phyloP scores from a whole-genome alignment of 1,139 yeast genomes.

The Geotrichum restrictum region DNA sequence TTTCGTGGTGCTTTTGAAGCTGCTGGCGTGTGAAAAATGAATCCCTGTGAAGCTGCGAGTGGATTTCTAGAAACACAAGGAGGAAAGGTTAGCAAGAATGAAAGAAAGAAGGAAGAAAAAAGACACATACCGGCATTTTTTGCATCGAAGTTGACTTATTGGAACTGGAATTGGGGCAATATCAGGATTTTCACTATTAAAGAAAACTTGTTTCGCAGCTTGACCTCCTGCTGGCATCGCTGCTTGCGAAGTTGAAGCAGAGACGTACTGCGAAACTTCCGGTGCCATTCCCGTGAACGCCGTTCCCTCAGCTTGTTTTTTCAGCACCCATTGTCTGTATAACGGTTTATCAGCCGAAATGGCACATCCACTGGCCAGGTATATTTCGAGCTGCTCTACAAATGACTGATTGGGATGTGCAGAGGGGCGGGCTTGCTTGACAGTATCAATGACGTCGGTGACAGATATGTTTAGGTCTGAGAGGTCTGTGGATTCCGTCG shows the following conservation, averaged over 20 bases:
- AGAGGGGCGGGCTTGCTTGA: slow-evolving; percentile 54
- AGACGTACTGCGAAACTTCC: not conserved
- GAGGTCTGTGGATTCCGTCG: too few relatives aligned
- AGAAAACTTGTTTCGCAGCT: not conserved
- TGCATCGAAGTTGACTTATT: slow-evolving; percentile 53
- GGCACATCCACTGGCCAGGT: slow-evolving; percentile 47
- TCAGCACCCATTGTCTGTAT: slow-evolving; percentile 53
- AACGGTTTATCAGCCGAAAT: slow-evolving; percentile 40
- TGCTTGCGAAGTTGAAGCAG: not conserved
- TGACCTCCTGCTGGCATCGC: not conserved
- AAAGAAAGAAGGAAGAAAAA: not conserved
- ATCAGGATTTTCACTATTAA: not conserved
- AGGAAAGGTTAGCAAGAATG: not conserved
- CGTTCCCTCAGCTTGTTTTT: slow-evolving; percentile 38
- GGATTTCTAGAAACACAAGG: slow-evolving; percentile 29
- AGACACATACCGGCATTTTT: slow-evolving; percentile 53
- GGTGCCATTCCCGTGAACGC: slow-evolving; percentile 30
- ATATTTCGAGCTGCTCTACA: slow-evolving; percentile 65
- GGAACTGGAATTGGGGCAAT: not conserved
- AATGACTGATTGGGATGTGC: slow-evolving; percentile 77
- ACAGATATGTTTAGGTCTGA: slow-evolving; percentile 47
- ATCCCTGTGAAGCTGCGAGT: slow-evolving; percentile 46
- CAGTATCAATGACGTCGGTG: slow-evolving; percentile 69
- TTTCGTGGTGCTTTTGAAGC: slow-evolving; percentile 12
- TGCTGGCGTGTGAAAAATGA: slow-evolving; percentile 26